Base-by-base conservation (phyloP, 2,329 filamentous ascomycete species). In the Cadophora gregata region DNA sequence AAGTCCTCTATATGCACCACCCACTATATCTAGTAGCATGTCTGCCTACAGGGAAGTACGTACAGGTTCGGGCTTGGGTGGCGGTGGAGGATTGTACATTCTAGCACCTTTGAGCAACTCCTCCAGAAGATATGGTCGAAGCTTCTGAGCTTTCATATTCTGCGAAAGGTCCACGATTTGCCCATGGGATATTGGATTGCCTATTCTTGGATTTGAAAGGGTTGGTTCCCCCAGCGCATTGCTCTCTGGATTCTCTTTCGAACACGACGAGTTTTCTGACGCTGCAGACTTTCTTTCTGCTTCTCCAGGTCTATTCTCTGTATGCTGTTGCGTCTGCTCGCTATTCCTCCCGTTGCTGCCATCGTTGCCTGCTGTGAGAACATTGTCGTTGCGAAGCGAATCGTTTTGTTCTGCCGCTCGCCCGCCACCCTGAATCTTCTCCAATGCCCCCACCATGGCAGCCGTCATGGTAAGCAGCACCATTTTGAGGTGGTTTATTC, bases 21-120 rank as follows among this genome's bases (percentile, higher is more conserved):
- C 48, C 48, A 29, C 48, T 50, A 27, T 7, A 48, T 48, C 45
- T 48, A 21, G 19, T 9, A 21, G 19, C 25, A 25, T 6, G 29
- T 12, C 16, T 12, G 14, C 47, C 14, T n/a, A n/a, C 9, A 21
- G 12, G 38, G 48, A 56, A 4, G 19, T 3, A 81, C 87, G 69
- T 81, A 95, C 92, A 14, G 90, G 91, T 76, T 93, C 89, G 2
- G 88, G 85, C 76, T 93, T 97, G 4, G 90, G 88, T 5, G 90
- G 86, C 16, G 92, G 90, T n/a, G 93, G 93, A n/a, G 92, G 86
- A 10, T 88, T 79, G 78, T 96, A 96, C 70, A 96, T 81, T 63
- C 77, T 84, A 29, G 93, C 87, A 55, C 93, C 92, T 64, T 82
- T 86, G 10, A 98, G 83, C 36, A 98, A 85, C 38, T 80, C 75